A percentile compares a stretch with the other conserved stretches of the same genome.
These are phyloP conservation scores for Nakazawaea anatomiae DNA, from an alignment of 805 yeast genomes.

Conservation along the genomic window DNA sequence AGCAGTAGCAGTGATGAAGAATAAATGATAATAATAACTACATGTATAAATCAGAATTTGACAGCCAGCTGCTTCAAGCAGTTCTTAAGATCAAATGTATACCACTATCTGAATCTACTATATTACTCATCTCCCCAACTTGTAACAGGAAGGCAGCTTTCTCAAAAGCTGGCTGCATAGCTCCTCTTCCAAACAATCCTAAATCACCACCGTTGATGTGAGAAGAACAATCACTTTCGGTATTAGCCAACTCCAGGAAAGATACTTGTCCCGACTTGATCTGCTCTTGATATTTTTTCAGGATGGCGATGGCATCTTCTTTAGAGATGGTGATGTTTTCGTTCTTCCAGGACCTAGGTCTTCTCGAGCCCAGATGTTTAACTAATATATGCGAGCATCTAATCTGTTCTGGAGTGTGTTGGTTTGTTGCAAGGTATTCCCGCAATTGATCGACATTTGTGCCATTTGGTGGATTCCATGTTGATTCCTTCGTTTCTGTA, in stretches of 20 bases:
- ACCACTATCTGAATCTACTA: constrained; percentile 88
- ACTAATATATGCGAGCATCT: constrained; percentile 78
- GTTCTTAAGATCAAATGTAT: constrained; percentile 84
- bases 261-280: constrained; percentile 60
- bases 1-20: constrained; percentile 9
- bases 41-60: no score
- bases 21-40: not conserved
- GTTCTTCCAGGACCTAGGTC: constrained; percentile 89
- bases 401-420: constrained; percentile 57
- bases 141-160: constrained; percentile 76
- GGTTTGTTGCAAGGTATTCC: constrained; percentile 42
- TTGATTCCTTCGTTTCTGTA: constrained; percentile 61
- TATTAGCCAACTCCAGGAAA: constrained; percentile 66
- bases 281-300: constrained; percentile 50
- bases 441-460: constrained; percentile 58
- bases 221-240: constrained; percentile 86
- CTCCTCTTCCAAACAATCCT: constrained; percentile 83
- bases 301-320: constrained; percentile 72
- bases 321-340: constrained; percentile 70
- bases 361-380: constrained; percentile 77
- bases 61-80: constrained; percentile 33
- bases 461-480: constrained; percentile 91
- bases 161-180: constrained; percentile 95
- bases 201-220: constrained; percentile 87
- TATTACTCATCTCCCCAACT: constrained; percentile 76